A percentile compares a stretch with the other conserved stretches of the same genome.
These are phyloP conservation scores for Boletus pseudo-olivaceus DNA, from an alignment of 768 basidiomycete genomes.

Conservation along the genomic window DNA sequence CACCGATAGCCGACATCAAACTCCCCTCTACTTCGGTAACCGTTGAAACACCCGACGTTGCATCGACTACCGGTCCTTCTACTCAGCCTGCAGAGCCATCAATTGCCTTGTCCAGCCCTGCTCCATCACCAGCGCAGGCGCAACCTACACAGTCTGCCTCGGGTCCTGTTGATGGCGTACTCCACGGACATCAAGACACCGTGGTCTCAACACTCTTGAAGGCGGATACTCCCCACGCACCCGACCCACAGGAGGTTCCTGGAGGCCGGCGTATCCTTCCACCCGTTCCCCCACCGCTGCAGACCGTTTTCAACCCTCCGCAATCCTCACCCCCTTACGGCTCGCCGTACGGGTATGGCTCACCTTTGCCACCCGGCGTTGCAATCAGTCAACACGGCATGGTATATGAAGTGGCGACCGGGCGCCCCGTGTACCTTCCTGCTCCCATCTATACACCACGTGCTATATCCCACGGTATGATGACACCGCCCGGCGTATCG, in stretches of 20 bases:
- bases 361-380: constrained; percentile 63
- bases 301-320: constrained; percentile 40
- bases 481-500: constrained; percentile 44
- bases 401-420: constrained; percentile 80
- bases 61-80: constrained; percentile 9
- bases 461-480: constrained; percentile 57
- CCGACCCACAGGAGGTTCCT: constrained; percentile 21
- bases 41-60: background rate
- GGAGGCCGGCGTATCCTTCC: constrained; percentile 29
- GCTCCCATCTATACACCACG: constrained; percentile 65
- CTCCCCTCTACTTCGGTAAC: constrained; percentile 29
- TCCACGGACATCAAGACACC: constrained; percentile 29
- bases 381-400: constrained; percentile 72
- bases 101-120: constrained; percentile 6
- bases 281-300: constrained; percentile 41
- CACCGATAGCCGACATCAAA: constrained; percentile 24
- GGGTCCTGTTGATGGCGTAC: constrained; percentile 12
- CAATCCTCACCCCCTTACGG: constrained; percentile 56
- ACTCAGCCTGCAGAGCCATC: constrained; percentile 8
- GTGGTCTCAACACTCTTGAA: constrained; percentile 26
- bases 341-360: constrained; percentile 63
- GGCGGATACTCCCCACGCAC: constrained; percentile 24
- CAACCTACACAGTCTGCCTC: constrained; percentile 13
- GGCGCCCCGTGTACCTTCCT: constrained; percentile 73
- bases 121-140: constrained; percentile 6